These are phyloP conservation scores for Rhizopogon rudus DNA, from an alignment of 768 basidiomycete genomes.

Conservation along the genomic window DNA sequence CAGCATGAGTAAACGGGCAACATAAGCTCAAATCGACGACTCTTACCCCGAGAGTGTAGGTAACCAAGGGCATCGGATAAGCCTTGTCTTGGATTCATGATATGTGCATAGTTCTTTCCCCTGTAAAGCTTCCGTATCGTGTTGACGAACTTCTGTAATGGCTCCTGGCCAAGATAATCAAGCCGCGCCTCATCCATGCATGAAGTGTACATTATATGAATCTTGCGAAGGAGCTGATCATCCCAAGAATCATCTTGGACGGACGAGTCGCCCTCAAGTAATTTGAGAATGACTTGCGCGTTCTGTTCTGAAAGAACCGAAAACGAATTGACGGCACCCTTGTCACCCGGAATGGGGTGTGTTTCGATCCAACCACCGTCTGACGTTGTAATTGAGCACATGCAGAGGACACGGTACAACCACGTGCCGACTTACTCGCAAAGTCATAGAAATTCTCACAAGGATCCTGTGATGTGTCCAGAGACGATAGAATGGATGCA, in stretches of 20 bases:
- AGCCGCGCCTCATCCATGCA: constrained; percentile 80
- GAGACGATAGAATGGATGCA: constrained; percentile 70
- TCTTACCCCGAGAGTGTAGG: constrained; percentile 78
- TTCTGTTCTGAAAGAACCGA: constrained; percentile 70
- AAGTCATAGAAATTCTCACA: constrained; percentile 95
- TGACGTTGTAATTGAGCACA: constrained; percentile 23
- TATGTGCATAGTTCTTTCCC: constrained; percentile 39
- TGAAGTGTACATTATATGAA: constrained; percentile 68
- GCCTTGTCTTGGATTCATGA: constrained; percentile 39
- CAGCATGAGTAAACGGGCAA: background rate
- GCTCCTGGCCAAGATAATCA: constrained; percentile 65
- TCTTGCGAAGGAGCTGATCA: constrained; percentile 54
- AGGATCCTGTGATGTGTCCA: constrained; percentile 83
- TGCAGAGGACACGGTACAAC: background rate
- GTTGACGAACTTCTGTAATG: constrained; percentile 63
- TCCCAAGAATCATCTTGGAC: constrained; percentile 42
- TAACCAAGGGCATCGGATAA: constrained; percentile 82
- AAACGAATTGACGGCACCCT: constrained; percentile 68
- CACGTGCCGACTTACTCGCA: constrained; percentile 59
- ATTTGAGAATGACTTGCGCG: constrained; percentile 66
- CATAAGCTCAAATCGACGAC: background rate
- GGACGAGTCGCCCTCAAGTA: constrained; percentile 49
- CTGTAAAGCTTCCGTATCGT: constrained; percentile 57
- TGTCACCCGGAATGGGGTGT: constrained; percentile 86
- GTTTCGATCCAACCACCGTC: constrained; percentile 84